Percentiles rank a stretch among this genome's conserved stretches.
Conservation (phyloP, 192 early-diverging fungal genomes). For the Coemansia sp. region DNA sequence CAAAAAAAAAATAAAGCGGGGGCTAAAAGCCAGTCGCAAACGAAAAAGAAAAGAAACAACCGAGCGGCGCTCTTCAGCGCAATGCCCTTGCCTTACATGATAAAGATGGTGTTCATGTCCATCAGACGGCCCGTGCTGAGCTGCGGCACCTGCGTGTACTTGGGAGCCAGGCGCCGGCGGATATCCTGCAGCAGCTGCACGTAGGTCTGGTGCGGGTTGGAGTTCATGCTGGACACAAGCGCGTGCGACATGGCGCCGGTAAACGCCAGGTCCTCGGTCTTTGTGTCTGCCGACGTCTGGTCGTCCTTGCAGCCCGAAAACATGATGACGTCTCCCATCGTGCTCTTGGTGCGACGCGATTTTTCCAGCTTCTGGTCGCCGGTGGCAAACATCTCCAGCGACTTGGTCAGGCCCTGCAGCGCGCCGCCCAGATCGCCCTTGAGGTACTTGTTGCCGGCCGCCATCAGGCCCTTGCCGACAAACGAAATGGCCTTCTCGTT, state of each 20-base stretch:
- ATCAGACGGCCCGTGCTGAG: slow-evolving; percentile 66
- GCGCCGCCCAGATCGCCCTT: slow-evolving; percentile 49
- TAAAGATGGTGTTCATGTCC: slow-evolving; percentile 67
- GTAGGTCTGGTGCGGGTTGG: slow-evolving; percentile 65
- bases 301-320: slow-evolving; percentile 81
- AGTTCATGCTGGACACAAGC: slow-evolving; percentile 61
- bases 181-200: slow-evolving; percentile 69
- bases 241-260: slow-evolving; percentile 80
- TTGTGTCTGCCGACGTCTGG: slow-evolving; percentile 81
- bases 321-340: slow-evolving; percentile 74
- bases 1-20: background rate
- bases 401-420: slow-evolving; percentile 41
- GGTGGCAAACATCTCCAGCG: slow-evolving; percentile 40
- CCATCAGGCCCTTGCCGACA: slow-evolving; percentile 41
- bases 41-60: background rate
- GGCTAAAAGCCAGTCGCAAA: too few species aligned
- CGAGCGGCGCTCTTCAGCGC: background rate
- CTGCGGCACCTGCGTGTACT: slow-evolving; percentile 81
- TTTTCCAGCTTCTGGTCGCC: slow-evolving; percentile 51
- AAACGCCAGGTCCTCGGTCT: slow-evolving; percentile 56
- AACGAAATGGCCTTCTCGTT: slow-evolving; percentile 51
- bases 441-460: slow-evolving; percentile 35
- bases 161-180: slow-evolving; percentile 60
- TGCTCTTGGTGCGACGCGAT: slow-evolving; percentile 43
- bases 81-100: slow-evolving; percentile 66